Percentiles rank a stretch among this genome's conserved stretches.
These are phyloP conservation scores for Metschnikowia cerradonensis DNA, from an alignment of 805 yeast species.

Conservation along the genomic window DNA sequence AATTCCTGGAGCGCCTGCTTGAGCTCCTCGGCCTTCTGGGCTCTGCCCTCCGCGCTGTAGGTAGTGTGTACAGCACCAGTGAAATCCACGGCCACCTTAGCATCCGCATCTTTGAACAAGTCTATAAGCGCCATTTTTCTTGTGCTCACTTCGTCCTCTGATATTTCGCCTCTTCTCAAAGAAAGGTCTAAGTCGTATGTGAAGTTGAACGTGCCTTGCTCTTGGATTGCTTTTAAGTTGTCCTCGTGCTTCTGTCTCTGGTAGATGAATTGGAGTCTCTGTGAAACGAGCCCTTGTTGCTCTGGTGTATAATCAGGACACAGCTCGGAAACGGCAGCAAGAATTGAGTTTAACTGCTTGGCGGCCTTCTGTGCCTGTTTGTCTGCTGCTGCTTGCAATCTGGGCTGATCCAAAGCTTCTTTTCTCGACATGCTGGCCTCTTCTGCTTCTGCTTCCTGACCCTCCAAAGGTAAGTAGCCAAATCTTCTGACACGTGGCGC, in stretches of 20 bases:
- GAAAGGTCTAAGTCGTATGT: constrained; percentile 42
- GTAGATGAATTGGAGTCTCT: constrained; percentile 52
- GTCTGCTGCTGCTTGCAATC: constrained; percentile 38
- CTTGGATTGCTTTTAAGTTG: constrained; percentile 50
- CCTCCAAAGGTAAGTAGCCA: constrained; percentile 58
- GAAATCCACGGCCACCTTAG: constrained; percentile 43
- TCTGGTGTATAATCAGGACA: constrained; percentile 26
- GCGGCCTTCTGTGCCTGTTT: constrained; percentile 40
- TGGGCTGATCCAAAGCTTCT: constrained; percentile 54
- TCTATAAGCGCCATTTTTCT: constrained; percentile 28
- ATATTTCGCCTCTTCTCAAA: constrained; percentile 34
- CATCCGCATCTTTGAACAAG: constrained; percentile 41
- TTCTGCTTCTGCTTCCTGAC: constrained; percentile 54
- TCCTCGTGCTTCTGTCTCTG: constrained; percentile 54
- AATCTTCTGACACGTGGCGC: constrained; percentile 84
- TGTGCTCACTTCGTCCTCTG: constrained; percentile 21
- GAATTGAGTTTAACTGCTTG: constrained; percentile 16
- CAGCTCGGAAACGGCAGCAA: constrained; percentile 20
- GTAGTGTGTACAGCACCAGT: constrained; percentile 37
- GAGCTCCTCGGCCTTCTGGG: constrained; percentile 20
- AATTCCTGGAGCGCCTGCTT: constrained; percentile 20
- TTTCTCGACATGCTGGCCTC: constrained; percentile 62
- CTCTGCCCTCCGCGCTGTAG: constrained; percentile 28
- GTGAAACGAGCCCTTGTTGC: constrained; percentile 37
- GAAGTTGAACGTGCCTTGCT: constrained; percentile 52